Percentiles rank a stretch among this genome's conserved stretches.
Conservation (phyloP, 768 basidiomycete species). For the Suillus sp. region DNA sequence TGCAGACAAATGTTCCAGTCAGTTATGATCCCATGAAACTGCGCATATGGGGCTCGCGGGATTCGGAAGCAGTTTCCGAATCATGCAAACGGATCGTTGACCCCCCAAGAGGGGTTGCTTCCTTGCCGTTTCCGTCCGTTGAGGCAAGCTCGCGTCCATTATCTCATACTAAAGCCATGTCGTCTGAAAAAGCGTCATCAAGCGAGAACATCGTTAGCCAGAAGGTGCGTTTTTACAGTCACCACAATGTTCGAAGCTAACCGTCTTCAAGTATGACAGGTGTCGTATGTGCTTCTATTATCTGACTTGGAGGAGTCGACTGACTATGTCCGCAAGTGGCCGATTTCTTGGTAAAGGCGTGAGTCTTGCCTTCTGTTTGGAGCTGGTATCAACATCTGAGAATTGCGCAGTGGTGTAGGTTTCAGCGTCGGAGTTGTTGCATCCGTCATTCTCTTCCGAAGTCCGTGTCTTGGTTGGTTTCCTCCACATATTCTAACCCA, state of each 20-base stretch:
- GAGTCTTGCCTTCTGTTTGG: constrained; percentile 31
- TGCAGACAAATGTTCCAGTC: background rate
- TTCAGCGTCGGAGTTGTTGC: constrained; percentile 88
- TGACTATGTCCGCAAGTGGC: constrained; percentile 49
- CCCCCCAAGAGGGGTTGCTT: constrained; percentile 1
- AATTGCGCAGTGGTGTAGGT: constrained; percentile 68
- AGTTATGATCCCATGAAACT: constrained; percentile 8
- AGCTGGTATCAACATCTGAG: constrained; percentile 16
- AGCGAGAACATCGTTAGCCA: constrained; percentile 90
- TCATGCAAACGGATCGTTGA: background rate
- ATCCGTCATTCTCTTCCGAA: constrained; percentile 88
- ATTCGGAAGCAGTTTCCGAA: background rate
- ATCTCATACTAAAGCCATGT: constrained; percentile 36
- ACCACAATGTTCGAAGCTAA: background rate
- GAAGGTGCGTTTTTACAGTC: constrained; percentile 57
- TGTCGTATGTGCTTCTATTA: constrained; percentile 59
- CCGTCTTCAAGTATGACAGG: constrained; percentile 68
- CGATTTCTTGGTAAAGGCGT: constrained; percentile 88
- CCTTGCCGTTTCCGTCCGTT: constrained; percentile 3
- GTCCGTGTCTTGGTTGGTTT: constrained; percentile 50
- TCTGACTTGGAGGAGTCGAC: constrained; percentile 24
- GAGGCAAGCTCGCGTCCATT: background rate
- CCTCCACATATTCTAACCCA: background rate
- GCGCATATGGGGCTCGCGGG: constrained; percentile 11
- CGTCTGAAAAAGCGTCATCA: constrained; percentile 58